Evolutionary conservation across 2,329 filamentous ascomycete genomes (phyloP).

Genomic region (Beauveria scarabaeidicola): DNA sequence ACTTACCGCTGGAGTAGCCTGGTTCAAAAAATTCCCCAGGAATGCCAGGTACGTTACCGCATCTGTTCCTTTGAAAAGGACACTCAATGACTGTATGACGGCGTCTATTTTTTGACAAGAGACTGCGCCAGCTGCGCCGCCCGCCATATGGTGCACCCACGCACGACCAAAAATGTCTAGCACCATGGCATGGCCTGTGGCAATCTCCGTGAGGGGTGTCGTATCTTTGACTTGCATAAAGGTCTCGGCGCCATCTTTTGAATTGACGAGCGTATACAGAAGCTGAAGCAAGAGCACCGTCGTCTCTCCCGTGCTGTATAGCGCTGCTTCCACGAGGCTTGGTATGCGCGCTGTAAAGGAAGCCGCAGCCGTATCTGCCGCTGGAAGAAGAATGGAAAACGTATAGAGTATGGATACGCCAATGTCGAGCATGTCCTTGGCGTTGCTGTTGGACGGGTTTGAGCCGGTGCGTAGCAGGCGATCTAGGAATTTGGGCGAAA

Average conservation of each 20-base stretch:
- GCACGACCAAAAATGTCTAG: constrained; percentile 48
- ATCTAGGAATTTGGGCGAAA: constrained; percentile 56
- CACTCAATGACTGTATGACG: constrained; percentile 39
- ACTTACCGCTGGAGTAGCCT: constrained; percentile 39
- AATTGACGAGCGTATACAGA: constrained; percentile 46
- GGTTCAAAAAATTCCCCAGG: constrained; percentile 43
- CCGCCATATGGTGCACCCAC: constrained; percentile 43
- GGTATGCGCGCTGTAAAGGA: constrained; percentile 46
- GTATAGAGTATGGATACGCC: constrained; percentile 55
- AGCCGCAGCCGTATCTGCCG: constrained; percentile 31
- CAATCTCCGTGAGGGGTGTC: constrained; percentile 47
- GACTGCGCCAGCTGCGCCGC: constrained; percentile 17
- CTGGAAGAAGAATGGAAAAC: constrained; percentile 50
- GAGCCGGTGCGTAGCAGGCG: constrained; percentile 50
- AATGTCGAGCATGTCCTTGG: constrained; percentile 53
- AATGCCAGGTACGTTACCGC: constrained; percentile 51
- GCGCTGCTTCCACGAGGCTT: constrained; percentile 42
- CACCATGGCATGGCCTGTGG: constrained; percentile 42
- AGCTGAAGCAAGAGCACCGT: constrained; percentile 46
- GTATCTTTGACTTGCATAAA: constrained; percentile 43
- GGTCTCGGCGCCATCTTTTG: constrained; percentile 38
- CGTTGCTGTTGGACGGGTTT: constrained; percentile 32
- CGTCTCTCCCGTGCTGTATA: constrained; percentile 47
- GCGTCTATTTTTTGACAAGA: constrained; percentile 35
- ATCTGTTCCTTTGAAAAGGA: constrained; percentile 50